These are phyloP conservation scores for Fusarium sp. DNA, from an alignment of 2,329 filamentous ascomycete species.

Conservation along the genomic window DNA sequence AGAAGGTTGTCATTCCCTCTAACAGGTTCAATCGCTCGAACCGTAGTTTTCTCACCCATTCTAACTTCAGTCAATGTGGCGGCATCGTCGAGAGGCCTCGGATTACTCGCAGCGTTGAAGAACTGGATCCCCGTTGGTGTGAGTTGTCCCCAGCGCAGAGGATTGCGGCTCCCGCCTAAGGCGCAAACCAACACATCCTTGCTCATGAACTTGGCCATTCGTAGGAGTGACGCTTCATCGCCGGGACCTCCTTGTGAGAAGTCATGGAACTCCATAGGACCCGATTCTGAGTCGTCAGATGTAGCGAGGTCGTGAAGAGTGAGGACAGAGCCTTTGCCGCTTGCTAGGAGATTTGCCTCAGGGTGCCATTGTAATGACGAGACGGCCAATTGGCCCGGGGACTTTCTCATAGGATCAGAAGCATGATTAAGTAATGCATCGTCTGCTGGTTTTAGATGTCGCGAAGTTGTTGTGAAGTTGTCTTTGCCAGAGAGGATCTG, in stretches of 20 bases:
- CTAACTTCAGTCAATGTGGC: constrained; percentile 43
- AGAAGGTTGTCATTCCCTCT: constrained; percentile 58
- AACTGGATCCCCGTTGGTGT: constrained; percentile 62
- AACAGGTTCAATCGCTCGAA: constrained; percentile 64
- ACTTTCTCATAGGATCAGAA: constrained; percentile 44
- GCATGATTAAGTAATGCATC: constrained; percentile 12
- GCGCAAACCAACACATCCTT: constrained; percentile 62
- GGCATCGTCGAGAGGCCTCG: constrained; percentile 33
- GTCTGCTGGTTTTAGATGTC: constrained; percentile 39
- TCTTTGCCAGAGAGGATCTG: constrained; percentile 59
- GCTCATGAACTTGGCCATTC: constrained; percentile 62
- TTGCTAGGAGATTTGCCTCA: constrained; percentile 49
- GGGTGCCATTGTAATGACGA: constrained; percentile 55
- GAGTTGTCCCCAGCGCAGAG: constrained; percentile 63
- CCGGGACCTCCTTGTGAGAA: constrained; percentile 37
- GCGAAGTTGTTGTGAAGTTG: constrained; percentile 49
- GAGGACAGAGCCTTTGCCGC: constrained; percentile 51
- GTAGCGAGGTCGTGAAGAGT: constrained; percentile 50
- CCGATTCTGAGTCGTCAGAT: constrained; percentile 21
- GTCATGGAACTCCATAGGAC: constrained; percentile 48
- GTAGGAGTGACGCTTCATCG: constrained; percentile 48
- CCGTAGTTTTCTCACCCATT: constrained; percentile 56
- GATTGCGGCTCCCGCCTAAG: constrained; percentile 58
- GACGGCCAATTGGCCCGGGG: constrained; percentile 52
- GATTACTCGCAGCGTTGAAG: constrained; percentile 54